Evolutionary conservation across 208 protist genomes (phyloP).

Genomic region (Tritrichomonas foetus): DNA sequence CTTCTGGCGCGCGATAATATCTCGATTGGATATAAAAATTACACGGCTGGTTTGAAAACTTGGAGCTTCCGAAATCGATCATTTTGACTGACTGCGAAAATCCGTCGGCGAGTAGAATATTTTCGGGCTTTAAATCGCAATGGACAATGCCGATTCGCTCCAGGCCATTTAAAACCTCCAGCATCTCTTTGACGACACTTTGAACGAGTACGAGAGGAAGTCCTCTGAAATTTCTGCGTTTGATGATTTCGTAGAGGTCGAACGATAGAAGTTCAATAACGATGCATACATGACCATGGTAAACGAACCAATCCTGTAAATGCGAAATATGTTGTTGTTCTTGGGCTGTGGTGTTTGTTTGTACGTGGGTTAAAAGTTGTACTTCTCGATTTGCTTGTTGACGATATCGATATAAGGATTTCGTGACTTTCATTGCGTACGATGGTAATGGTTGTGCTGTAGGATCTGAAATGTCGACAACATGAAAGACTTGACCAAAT

Average conservation of each 20-base stretch:
- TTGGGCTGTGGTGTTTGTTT: background rate
- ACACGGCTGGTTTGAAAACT: constrained; percentile 70
- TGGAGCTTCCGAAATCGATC: constrained; percentile 96
- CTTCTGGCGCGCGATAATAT: constrained; percentile 81
- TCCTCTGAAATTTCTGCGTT: background rate
- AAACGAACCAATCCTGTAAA: constrained; percentile 11
- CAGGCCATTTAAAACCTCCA: background rate
- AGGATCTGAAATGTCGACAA: background rate
- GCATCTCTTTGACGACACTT: background rate
- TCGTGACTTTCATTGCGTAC: background rate
- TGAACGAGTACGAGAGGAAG: background rate
- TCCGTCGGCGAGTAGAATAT: background rate
- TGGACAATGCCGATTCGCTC: background rate
- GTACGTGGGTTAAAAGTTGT: background rate
- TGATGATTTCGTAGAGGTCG: constrained; percentile 11
- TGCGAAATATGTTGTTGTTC: background rate
- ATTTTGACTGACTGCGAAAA: constrained; percentile 72
- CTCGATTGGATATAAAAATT: constrained; percentile 83
- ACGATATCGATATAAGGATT: background rate
- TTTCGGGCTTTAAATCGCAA: constrained; percentile 36
- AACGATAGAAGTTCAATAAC: background rate
- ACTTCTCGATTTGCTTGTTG: constrained; percentile 3
- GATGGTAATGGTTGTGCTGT: background rate
- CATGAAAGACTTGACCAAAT: background rate
- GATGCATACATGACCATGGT: background rate